These are phyloP conservation scores for Sungouiozyma intestinalis DNA, from an alignment of 805 yeast genomes.

Conservation along the genomic window DNA sequence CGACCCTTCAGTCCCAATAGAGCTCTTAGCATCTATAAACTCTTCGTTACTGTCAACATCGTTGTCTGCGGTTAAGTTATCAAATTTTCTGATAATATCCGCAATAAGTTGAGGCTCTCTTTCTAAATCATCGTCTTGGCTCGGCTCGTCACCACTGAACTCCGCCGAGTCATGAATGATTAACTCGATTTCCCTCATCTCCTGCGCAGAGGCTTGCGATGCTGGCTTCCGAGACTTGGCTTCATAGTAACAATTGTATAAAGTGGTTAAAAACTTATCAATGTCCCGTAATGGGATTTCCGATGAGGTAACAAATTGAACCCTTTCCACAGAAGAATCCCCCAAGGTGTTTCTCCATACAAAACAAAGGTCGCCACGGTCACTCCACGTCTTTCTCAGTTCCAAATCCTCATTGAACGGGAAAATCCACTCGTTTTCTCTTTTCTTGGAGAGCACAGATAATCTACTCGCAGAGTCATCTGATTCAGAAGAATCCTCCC, in stretches of 20 bases:
- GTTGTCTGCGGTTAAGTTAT: not conserved
- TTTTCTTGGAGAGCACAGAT: constrained; percentile 25
- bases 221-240: constrained; percentile 54
- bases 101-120: not conserved
- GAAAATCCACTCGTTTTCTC: constrained; percentile 61
- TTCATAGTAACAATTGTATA: constrained; percentile 66
- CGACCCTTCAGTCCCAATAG: constrained; percentile 13
- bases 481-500: constrained; percentile 31
- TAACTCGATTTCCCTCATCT: constrained; percentile 46
- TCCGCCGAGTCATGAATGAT: constrained; percentile 3
- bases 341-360: constrained; percentile 79
- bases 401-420: constrained; percentile 50
- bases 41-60: constrained; percentile 6
- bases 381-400: constrained; percentile 41
- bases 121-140: not conserved
- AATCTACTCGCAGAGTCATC: constrained; percentile 29
- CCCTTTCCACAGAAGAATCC: constrained; percentile 70
- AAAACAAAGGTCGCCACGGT: constrained; percentile 47
- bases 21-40: constrained; percentile 9
- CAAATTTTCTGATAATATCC: not conserved
- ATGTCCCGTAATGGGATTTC: constrained; percentile 42
- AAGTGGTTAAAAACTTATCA: constrained; percentile 49
- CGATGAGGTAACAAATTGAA: constrained; percentile 66
- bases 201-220: constrained; percentile 33
- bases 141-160: not conserved